phyloP scores from a whole-genome alignment of 106 monocot genomes.

The Cymbidium sinense region DNA sequence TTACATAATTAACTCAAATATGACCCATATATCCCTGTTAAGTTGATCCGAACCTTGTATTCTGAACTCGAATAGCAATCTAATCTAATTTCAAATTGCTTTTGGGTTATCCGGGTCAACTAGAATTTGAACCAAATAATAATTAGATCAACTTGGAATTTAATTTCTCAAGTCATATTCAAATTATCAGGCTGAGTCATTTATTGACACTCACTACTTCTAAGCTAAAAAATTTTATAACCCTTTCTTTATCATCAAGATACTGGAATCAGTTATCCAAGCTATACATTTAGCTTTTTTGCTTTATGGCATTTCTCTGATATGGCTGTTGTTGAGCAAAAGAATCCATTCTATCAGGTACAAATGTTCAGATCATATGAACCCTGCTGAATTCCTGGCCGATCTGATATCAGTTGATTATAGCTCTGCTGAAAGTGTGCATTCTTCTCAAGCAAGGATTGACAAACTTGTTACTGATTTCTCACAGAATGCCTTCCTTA shows the following conservation, averaged over 20 bases:
- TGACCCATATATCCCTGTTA: no score
- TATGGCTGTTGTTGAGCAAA: background rate
- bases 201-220: background rate
- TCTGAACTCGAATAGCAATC: background rate
- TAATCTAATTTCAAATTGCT: background rate
- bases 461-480: constrained; percentile 79
- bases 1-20: no score
- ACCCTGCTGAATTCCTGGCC: constrained; percentile 91
- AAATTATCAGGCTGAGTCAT: background rate
- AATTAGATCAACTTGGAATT: background rate
- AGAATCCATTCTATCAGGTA: constrained; percentile 38
- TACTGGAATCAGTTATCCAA: background rate
- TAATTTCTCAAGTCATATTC: background rate
- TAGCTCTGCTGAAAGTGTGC: constrained; percentile 72
- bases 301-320: constrained; percentile 1
- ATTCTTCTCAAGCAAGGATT: constrained; percentile 61
- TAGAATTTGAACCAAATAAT: no score
- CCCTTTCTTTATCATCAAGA: background rate
- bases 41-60: no score
- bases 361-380: constrained; percentile 77
- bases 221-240: background rate
- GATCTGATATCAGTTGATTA: constrained; percentile 96
- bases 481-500: constrained; percentile 21
- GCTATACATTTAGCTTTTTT: background rate
- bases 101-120: no score